Evolutionary conservation across 306 rosid genomes (phyloP).

Genomic region (Gynostemma pentaphyllum): DNA sequence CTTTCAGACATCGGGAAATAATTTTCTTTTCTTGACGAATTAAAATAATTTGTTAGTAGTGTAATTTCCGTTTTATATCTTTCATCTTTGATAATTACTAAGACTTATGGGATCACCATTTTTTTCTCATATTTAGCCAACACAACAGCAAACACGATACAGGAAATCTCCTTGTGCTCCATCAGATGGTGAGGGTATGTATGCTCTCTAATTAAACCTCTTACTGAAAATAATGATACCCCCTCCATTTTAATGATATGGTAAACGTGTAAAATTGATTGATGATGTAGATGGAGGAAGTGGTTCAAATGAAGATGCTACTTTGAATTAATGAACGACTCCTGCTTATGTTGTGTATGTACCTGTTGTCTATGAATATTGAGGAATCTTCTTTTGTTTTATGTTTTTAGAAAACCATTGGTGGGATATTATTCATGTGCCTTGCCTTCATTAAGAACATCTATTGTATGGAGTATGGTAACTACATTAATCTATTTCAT

Average conservation of each 20-base stretch:
- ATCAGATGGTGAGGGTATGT: slow-evolving; percentile 68
- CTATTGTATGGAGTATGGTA: background rate
- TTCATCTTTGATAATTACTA: background rate
- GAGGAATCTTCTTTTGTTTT: slow-evolving; percentile 10
- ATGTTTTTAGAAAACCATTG: slow-evolving; percentile 7
- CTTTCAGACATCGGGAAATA: background rate
- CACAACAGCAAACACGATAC: slow-evolving; percentile 92
- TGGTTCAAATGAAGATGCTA: slow-evolving; percentile 1
- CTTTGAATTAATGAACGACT: background rate
- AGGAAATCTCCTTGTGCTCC: slow-evolving; percentile 91
- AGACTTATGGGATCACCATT: background rate
- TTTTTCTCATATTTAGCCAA: slow-evolving; percentile 36
- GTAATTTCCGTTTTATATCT: background rate
- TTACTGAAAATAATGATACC: background rate
- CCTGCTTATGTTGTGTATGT: background rate
- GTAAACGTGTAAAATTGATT: background rate
- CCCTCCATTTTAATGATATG: background rate
- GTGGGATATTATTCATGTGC: background rate
- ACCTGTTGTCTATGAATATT: background rate
- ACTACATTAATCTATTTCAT: slow-evolving; percentile 4
- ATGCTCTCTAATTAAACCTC: background rate
- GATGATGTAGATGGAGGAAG: slow-evolving; percentile 5
- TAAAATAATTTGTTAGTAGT: background rate
- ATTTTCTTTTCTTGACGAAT: no score
- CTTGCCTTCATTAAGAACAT: background rate